Evolutionary conservation across 495 filamentous ascomycete genomes (phyloP), one percentile per base, ranked within the genome.

Genomic region (Chaetomium cochliodes): DNA sequence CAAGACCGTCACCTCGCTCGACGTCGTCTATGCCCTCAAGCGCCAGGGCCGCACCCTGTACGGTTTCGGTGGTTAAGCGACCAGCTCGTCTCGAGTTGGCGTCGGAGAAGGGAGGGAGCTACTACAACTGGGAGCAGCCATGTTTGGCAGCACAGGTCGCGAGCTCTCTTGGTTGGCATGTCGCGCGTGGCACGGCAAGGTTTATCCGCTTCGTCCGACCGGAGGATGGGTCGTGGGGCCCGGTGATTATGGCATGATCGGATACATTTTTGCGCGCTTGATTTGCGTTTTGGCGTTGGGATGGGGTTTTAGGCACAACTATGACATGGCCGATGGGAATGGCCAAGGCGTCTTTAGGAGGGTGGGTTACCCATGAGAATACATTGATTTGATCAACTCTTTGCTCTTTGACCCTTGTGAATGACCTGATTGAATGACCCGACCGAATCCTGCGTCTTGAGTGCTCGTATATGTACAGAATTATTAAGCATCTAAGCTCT

Each of bases 21-120:
- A 97, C 74, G 93, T 97, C 25, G 93, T 97, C 77, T 97, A 96
- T 72, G 92, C 92, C 58, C 86, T 97, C 72, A 94, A 96, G 87
- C 87, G 93, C 79, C 91, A 94, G 83, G 93, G 93, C 75, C 90
- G 93, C 78, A 96, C 92, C 77, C 89, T 96, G 33, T 96, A 97
- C 82, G 93, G 93, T 83, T 98, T 98, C 86, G 93, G 93, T 87
- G 93, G 93, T 84, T 98, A 92, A 85, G 76, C 78, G 41, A 42
- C n/a, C 57, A 13, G 33, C 3, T 15, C 3, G n/a, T 8, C 2
- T 41, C 3, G 54, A 2, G 11, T 33, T 33, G 52, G 28, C 13
- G 52, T 8, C 33, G 2, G 53, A n/a, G 30, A 20, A 13, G 30
- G 30, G 13, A 55, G 30, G 53, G 30, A 44, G 13, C 16, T 18